Evolutionary conservation across 2,329 filamentous ascomycete genomes (phyloP).

Genomic region (Stachybotrys chartarum): DNA sequence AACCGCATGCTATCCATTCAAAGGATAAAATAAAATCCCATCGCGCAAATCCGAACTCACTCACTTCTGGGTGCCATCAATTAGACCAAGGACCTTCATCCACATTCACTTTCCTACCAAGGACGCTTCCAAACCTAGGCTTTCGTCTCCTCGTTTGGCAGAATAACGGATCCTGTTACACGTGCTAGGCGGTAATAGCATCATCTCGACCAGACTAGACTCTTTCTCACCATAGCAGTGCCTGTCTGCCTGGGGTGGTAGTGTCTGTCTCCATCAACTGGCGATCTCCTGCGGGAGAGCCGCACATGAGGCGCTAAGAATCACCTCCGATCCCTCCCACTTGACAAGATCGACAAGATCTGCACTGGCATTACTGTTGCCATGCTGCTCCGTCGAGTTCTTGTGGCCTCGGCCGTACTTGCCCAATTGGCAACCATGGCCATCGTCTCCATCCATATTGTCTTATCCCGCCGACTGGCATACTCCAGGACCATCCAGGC

Average conservation of each 20-base stretch:
- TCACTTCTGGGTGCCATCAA: not conserved
- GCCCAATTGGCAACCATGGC: conserved; percentile 1
- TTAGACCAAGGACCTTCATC: not conserved
- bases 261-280: not conserved
- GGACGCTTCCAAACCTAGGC: not conserved
- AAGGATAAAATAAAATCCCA: too few species aligned
- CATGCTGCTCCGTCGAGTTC: not conserved
- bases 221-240: too few species aligned
- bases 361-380: not conserved
- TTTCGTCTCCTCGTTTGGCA: not conserved
- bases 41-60: too few species aligned
- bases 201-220: too few species aligned
- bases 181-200: not conserved
- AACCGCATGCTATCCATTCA: too few species aligned
- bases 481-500: not conserved
- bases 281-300: not conserved
- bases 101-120: not conserved
- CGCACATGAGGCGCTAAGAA: not conserved
- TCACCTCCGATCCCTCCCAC: not conserved
- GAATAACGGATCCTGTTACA: not conserved
- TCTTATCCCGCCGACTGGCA: not conserved
- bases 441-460: conserved; percentile 1
- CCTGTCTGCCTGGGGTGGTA: too few species aligned
- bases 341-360: not conserved
- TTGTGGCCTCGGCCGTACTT: not conserved